Evolutionary conservation across 2,329 filamentous ascomycete species (phyloP).

Genomic region (Fusarium begoniae): DNA sequence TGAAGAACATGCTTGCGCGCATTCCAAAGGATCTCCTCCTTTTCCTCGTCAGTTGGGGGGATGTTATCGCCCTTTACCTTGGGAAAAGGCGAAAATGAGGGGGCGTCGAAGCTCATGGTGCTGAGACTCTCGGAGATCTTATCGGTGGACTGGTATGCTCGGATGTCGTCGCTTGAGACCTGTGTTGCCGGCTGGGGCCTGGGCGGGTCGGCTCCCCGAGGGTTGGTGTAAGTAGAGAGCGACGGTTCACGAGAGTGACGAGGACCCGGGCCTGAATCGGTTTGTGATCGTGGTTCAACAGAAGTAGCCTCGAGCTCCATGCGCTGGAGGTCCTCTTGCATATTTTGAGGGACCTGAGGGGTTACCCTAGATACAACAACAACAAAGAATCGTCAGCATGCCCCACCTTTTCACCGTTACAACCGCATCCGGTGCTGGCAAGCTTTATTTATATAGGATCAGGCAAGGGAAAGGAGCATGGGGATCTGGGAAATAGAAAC

Average conservation of each 20-base stretch:
- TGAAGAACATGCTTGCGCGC: conserved; percentile 85
- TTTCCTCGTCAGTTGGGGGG: conserved; percentile 92
- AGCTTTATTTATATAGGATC: conserved; percentile 29
- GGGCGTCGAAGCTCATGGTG: conserved; percentile 64
- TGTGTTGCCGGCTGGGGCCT: conserved; percentile 45
- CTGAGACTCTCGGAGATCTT: conserved; percentile 50
- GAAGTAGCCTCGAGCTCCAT: conserved; percentile 82
- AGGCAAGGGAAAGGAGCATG: conserved; percentile 22
- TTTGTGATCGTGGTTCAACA: conserved; percentile 48
- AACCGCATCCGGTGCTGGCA: conserved; percentile 39
- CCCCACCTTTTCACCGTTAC: conserved; percentile 46
- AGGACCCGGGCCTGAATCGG: conserved; percentile 45
- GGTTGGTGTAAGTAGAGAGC: conserved; percentile 52
- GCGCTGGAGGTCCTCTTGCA: conserved; percentile 92
- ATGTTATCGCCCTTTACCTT: conserved; percentile 87
- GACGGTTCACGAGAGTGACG: conserved; percentile 56
- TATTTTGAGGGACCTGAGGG: conserved; percentile 95
- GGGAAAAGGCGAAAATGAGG: conserved; percentile 92
- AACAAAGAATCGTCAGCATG: conserved; percentile 51
- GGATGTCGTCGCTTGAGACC: conserved; percentile 51
- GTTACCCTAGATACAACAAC: conserved; percentile 73
- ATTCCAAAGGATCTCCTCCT: conserved; percentile 87
- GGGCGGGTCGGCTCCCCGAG: conserved; percentile 41
- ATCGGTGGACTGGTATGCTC: conserved; percentile 51
- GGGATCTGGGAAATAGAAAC: conserved; percentile 30